Evolutionary conservation across 2,329 filamentous ascomycete species (phyloP).

Genomic region (Emergomyces africanus): DNA sequence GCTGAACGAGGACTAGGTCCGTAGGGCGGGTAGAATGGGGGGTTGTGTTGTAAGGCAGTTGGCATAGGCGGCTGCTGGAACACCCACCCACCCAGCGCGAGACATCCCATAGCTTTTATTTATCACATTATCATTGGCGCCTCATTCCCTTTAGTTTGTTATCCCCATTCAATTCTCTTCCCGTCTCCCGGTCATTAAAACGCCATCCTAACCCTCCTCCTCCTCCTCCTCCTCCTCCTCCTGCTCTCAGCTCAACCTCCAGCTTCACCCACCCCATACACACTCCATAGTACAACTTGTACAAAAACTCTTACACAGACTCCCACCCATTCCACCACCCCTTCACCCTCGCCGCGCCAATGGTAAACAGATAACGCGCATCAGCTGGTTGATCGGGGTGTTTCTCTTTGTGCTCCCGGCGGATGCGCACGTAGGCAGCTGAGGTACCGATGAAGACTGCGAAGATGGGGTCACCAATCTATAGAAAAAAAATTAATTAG

Average conservation of each 20-base stretch:
- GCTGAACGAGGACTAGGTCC: neutral
- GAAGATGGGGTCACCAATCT: slow-evolving; percentile 43
- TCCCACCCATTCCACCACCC: slow-evolving; percentile 29
- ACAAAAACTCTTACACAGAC: neutral
- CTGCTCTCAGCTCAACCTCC: neutral
- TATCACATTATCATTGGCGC: neutral
- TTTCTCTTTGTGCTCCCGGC: slow-evolving; percentile 40
- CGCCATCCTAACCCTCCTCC: too few species aligned
- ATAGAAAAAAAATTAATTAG: neutral
- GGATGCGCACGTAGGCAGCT: slow-evolving; percentile 41
- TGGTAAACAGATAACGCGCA: slow-evolving; percentile 17
- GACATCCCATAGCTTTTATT: neutral
- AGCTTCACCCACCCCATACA: neutral
- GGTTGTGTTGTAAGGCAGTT: neutral
- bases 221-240: too few species aligned
- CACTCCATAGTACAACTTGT: neutral
- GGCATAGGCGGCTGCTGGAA: neutral
- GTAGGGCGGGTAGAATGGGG: neutral
- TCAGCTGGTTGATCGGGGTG: slow-evolving; percentile 25
- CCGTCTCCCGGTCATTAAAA: too few species aligned
- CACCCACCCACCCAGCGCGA: neutral
- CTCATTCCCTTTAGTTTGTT: neutral
- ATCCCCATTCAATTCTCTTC: neutral
- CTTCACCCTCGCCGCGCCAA: slow-evolving; percentile 21
- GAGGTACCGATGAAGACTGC: slow-evolving; percentile 40